These are phyloP conservation scores for Umbelopsis sp. DNA, from an alignment of 192 early-diverging fungal genomes.

Conservation along the genomic window DNA sequence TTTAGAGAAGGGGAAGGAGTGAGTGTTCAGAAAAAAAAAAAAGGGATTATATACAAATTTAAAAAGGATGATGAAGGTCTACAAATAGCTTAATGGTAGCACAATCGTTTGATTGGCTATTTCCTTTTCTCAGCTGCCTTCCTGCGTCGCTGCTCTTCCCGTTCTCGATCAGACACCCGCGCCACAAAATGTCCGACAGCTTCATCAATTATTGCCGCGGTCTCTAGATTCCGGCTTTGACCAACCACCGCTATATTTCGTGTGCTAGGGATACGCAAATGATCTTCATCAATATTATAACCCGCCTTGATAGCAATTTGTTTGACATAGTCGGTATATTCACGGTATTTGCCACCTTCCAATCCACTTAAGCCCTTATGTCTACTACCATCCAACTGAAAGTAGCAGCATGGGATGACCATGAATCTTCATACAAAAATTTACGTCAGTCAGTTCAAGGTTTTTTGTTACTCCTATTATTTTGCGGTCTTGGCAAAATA, in stretches of 20 bases:
- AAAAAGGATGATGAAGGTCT: background rate
- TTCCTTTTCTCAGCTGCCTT: constrained; percentile 31
- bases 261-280: constrained; percentile 78
- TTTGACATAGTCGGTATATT: constrained; percentile 65
- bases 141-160: constrained; percentile 41
- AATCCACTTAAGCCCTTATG: constrained; percentile 48
- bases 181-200: constrained; percentile 43
- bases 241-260: constrained; percentile 78
- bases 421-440: constrained; percentile 54
- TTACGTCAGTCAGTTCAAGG: background rate
- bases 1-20: background rate
- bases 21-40: constrained; percentile 4
- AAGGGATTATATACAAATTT: constrained; percentile 8
- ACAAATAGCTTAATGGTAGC: constrained; percentile 7
- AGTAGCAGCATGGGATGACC: constrained; percentile 86
- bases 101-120: constrained; percentile 14
- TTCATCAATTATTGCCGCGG: constrained; percentile 20
- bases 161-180: constrained; percentile 56
- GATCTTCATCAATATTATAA: constrained; percentile 62
- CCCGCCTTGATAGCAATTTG: constrained; percentile 56
- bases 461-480: background rate
- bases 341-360: constrained; percentile 66
- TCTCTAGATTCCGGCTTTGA: background rate
- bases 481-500: background rate
- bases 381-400: constrained; percentile 64